Conservation (phyloP, 805 yeast genomes). For the Maudiozyma bulderi region DNA sequence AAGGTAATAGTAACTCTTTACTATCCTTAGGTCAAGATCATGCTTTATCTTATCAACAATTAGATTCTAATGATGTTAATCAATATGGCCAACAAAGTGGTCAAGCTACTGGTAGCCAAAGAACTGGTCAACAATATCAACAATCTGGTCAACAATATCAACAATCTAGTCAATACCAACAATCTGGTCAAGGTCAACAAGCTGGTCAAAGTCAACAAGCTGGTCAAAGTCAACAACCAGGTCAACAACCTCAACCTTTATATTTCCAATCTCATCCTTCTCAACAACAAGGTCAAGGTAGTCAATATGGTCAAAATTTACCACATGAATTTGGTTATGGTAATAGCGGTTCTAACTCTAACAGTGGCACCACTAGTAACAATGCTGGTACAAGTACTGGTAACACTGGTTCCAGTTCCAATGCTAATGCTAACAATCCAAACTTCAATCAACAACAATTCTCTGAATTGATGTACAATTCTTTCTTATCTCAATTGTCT, state of each 20-base stretch:
- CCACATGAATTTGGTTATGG: conserved; percentile 17
- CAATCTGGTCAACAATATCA: conserved; percentile 7
- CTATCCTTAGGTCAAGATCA: conserved; percentile 12
- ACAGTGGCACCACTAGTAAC: neutral
- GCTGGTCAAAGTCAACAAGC: no score
- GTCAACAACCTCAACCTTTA: conserved; percentile 6
- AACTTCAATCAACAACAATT: conserved; percentile 21
- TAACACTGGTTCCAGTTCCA: neutral
- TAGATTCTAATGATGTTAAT: conserved; percentile 11
- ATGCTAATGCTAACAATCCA: conserved; percentile 5
- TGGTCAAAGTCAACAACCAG: neutral
- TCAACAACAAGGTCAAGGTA: conserved; percentile 5
- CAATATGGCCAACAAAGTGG: conserved; percentile 8
- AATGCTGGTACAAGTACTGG: neutral
- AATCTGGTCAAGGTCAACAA: conserved; percentile 3
- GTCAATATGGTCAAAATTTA: conserved; percentile 4
- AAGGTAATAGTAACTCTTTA: neutral
- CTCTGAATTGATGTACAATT: conserved; percentile 29
- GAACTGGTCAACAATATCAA: conserved; percentile 6
- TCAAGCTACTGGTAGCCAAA: conserved; percentile 2
- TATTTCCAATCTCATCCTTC: conserved; percentile 3
- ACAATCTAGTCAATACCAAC: neutral
- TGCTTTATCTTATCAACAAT: conserved; percentile 18
- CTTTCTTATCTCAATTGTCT: conserved; percentile 25
- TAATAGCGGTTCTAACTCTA: conserved; percentile 7